These are phyloP conservation scores for Pichia californica DNA, from an alignment of 805 yeast genomes.

Conservation along the genomic window DNA sequence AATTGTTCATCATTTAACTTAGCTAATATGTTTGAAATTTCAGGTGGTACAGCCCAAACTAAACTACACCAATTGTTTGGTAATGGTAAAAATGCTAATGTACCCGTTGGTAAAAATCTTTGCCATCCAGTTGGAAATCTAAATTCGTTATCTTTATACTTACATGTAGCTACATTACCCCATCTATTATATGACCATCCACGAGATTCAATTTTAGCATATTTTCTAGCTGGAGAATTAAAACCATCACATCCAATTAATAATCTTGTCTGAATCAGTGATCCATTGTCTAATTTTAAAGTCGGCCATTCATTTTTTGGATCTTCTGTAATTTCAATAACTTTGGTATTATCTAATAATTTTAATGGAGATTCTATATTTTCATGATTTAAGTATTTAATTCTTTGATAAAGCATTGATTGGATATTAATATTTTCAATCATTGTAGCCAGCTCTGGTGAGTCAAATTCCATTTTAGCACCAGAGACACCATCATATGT, in stretches of 20 bases:
- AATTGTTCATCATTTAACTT: constrained; percentile 57
- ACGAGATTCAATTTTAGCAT: constrained; percentile 72
- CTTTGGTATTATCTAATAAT: constrained; percentile 64
- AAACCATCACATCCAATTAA: constrained; percentile 94
- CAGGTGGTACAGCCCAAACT: constrained; percentile 89
- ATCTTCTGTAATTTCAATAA: constrained; percentile 43
- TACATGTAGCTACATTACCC: constrained; percentile 90
- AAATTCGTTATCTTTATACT: constrained; percentile 64
- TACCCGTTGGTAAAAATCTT: constrained; percentile 85
- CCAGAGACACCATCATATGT: constrained; percentile 83
- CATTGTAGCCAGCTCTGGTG: constrained; percentile 70
- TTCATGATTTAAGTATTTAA: constrained; percentile 36
- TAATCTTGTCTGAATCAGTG: constrained; percentile 57
- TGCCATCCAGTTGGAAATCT: constrained; percentile 78
- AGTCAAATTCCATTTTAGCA: constrained; percentile 67
- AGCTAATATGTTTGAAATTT: constrained; percentile 56
- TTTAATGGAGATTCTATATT: constrained; percentile 25
- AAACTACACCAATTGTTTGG: constrained; percentile 83
- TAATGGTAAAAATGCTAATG: constrained; percentile 84
- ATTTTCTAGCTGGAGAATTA: constrained; percentile 84
- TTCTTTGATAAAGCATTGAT: constrained; percentile 53
- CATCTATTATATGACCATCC: constrained; percentile 89
- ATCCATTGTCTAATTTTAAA: constrained; percentile 62
- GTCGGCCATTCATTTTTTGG: constrained; percentile 63
- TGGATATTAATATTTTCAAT: constrained; percentile 83